phyloP scores from a whole-genome alignment of 495 filamentous ascomycete species.

The Penicillium simplicissimum region DNA sequence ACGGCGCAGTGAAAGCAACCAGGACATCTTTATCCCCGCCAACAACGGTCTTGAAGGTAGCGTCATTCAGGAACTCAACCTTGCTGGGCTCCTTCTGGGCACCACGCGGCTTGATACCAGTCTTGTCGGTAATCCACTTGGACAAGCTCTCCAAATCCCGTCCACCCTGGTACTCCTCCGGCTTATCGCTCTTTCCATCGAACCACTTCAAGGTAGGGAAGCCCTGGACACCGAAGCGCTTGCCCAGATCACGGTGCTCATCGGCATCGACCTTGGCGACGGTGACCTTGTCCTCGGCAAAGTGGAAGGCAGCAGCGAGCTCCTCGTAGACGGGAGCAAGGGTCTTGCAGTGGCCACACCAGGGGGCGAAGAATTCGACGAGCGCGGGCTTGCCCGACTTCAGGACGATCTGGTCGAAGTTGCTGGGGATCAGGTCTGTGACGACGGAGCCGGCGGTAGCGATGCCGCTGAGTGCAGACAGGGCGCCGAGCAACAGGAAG shows the following conservation, averaged over 20 bases:
- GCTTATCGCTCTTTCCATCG: conserved; percentile 90
- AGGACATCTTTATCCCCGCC: conserved; percentile 87
- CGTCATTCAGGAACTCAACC: conserved; percentile 78
- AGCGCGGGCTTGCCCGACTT: conserved; percentile 92
- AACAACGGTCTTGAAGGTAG: conserved; percentile 72
- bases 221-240: conserved; percentile 83
- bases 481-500: conserved; percentile 45
- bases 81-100: conserved; percentile 69
- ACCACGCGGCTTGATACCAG: conserved; percentile 73
- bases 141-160: conserved; percentile 85
- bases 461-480: conserved; percentile 44
- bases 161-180: conserved; percentile 81
- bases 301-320: conserved; percentile 72
- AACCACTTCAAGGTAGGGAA: conserved; percentile 99
- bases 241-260: conserved; percentile 77
- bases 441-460: conserved; percentile 56
- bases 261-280: conserved; percentile 98
- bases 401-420: conserved; percentile 88
- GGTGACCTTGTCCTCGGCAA: conserved; percentile 76
- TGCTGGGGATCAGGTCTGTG: conserved; percentile 79
- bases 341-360: conserved; percentile 99
- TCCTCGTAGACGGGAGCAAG: conserved; percentile 95
- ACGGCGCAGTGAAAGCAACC: conserved; percentile 94
- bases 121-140: conserved; percentile 84
- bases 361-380: conserved; percentile 98